Conservation (phyloP, 805 yeast genomes). For the Lipomyces starkeyi region DNA sequence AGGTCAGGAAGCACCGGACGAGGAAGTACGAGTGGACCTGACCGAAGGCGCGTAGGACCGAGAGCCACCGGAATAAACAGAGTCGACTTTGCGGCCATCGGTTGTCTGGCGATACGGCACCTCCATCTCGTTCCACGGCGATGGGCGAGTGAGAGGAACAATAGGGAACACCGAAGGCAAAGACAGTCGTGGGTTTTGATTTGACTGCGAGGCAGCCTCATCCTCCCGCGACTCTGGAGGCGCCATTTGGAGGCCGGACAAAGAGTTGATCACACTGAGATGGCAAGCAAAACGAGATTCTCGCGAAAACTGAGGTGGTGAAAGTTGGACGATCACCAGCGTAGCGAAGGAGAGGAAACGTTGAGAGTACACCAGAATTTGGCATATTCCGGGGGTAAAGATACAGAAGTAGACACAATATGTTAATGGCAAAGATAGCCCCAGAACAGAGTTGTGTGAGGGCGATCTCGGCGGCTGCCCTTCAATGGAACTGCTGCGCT, state of each 20-base stretch:
- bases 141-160: slow-evolving; percentile 24
- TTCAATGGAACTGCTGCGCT: not conserved
- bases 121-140: slow-evolving; percentile 34
- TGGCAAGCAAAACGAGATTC: not conserved
- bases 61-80: slow-evolving; percentile 33
- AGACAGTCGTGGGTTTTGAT: not conserved
- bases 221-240: slow-evolving; percentile 2
- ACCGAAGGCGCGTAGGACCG: slow-evolving; percentile 33
- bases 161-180: slow-evolving; percentile 6
- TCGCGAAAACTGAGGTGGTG: not conserved
- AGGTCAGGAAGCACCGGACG: slow-evolving; percentile 21
- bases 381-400: no score
- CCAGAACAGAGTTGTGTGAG: no score
- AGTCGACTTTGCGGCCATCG: slow-evolving; percentile 22
- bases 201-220: not conserved
- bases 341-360: no score
- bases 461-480: no score
- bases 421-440: no score
- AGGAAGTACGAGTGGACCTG: slow-evolving; percentile 29
- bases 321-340: not conserved
- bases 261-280: not conserved
- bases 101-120: slow-evolving; percentile 17
- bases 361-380: no score
- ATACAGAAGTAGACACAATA: no score
- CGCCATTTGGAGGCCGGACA: not conserved